These are phyloP conservation scores for Fusarium coicis DNA, from an alignment of 2,329 filamentous ascomycete species.

Conservation along the genomic window DNA sequence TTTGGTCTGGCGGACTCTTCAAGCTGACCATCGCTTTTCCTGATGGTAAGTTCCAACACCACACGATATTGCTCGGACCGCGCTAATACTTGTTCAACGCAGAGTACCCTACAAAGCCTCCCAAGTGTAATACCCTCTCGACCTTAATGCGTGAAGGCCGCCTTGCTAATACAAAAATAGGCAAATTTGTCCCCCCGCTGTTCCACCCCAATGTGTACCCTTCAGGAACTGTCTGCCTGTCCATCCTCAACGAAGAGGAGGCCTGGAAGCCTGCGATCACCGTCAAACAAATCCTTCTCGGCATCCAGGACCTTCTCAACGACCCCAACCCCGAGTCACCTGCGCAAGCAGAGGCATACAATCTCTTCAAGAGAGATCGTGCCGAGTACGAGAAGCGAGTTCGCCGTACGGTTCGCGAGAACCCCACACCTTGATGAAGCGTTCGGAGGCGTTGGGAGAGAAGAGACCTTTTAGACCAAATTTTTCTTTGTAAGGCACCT, in stretches of 20 bases:
- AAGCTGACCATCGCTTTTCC: slow-evolving; percentile 94
- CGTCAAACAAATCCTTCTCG: slow-evolving; percentile 95
- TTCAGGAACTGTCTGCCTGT: slow-evolving; percentile 95
- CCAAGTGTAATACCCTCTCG: slow-evolving; percentile 79
- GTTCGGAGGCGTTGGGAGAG: background rate
- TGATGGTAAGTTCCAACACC: slow-evolving; percentile 72
- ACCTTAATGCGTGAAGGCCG: background rate
- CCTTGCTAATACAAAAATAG: slow-evolving; percentile 57
- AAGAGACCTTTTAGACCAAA: slow-evolving; percentile 26
- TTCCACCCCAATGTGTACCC: slow-evolving; percentile 99
- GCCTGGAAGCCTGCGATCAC: slow-evolving; percentile 99
- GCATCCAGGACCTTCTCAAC: slow-evolving; percentile 94
- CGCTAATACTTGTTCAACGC: slow-evolving; percentile 29
- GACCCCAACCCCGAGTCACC: slow-evolving; percentile 98
- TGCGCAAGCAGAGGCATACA: slow-evolving; percentile 96
- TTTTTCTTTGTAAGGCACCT: slow-evolving; percentile 34
- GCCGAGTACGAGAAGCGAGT: slow-evolving; percentile 90
- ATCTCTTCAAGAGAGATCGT: slow-evolving; percentile 92
- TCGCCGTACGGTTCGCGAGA: slow-evolving; percentile 86
- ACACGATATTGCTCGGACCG: background rate
- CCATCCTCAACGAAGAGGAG: slow-evolving; percentile 97
- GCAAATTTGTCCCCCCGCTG: slow-evolving; percentile 94
- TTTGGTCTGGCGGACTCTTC: slow-evolving; percentile 98
- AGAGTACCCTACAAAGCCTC: slow-evolving; percentile 99
- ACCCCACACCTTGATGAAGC: slow-evolving; percentile 73